Evolutionary conservation across 2,329 filamentous ascomycete species (phyloP).

Genomic region (Trichophyton verrucosum): DNA sequence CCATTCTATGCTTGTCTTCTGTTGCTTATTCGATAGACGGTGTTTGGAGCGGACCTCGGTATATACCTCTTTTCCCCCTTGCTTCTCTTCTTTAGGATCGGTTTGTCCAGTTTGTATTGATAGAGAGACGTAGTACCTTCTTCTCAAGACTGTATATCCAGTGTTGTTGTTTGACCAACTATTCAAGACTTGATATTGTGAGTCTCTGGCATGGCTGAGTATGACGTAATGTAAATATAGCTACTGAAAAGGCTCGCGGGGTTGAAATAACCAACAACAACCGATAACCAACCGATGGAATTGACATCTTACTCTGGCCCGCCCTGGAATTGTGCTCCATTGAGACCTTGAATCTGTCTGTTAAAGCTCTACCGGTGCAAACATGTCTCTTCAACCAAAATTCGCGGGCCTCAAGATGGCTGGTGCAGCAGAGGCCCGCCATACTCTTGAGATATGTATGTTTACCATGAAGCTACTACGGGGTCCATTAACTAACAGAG

Average conservation of each 20-base stretch:
- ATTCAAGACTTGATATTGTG: too few relatives aligned
- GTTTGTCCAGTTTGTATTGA: background rate
- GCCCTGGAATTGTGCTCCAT: too few relatives aligned
- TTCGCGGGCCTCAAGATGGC: constrained; percentile 41
- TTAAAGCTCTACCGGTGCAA: background rate
- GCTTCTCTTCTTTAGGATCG: background rate
- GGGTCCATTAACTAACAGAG: background rate
- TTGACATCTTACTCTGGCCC: background rate
- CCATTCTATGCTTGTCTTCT: background rate
- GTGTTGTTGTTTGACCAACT: too few relatives aligned
- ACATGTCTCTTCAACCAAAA: constrained; percentile 48
- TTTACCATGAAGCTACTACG: background rate
- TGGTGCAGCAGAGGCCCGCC: constrained; percentile 17
- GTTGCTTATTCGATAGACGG: background rate
- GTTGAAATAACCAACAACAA: background rate
- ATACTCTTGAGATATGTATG: constrained; percentile 31
- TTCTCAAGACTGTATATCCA: too few relatives aligned
- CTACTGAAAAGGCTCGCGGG: background rate
- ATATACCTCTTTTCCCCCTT: background rate
- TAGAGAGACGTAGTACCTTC: background rate
- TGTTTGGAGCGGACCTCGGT: background rate
- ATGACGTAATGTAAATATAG: background rate
- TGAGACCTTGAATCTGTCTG: too few relatives aligned
- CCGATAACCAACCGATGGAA: background rate
- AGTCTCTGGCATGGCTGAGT: background rate